These are phyloP conservation scores for Phaeosphaeriaceae sp. DNA, from an alignment of 2,329 filamentous ascomycete species.

Conservation along the genomic window DNA sequence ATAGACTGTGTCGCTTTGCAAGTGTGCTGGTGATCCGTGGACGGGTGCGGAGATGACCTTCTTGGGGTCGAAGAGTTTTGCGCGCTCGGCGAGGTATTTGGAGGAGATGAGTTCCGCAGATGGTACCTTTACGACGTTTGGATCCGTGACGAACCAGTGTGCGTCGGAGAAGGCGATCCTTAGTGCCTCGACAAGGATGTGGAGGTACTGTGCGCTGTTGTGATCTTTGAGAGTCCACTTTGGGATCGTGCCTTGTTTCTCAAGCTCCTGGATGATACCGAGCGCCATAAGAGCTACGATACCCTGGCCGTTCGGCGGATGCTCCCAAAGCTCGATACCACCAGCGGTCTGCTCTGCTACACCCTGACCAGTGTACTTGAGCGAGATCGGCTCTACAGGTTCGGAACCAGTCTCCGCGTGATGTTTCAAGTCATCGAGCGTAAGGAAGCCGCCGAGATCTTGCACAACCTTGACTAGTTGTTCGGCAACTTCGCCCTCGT, in stretches of 20 bases:
- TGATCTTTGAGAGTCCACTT: conserved; percentile 75
- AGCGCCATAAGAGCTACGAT: conserved; percentile 94
- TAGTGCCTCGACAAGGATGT: conserved; percentile 86
- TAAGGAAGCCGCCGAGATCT: conserved; percentile 78
- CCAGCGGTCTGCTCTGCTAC: conserved; percentile 59
- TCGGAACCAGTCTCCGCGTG: conserved; percentile 79
- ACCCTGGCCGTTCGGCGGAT: conserved; percentile 95
- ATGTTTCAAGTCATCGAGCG: conserved; percentile 79
- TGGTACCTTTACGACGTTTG: conserved; percentile 75
- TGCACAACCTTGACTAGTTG: conserved; percentile 80
- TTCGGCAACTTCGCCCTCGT: conserved; percentile 82
- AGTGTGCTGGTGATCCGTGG: conserved; percentile 79
- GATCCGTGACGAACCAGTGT: conserved; percentile 89
- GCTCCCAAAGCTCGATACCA: conserved; percentile 89
- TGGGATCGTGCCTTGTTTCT: conserved; percentile 76
- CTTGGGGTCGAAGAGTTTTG: conserved; percentile 66
- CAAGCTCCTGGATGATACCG: conserved; percentile 87
- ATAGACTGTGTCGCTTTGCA: conserved; percentile 92
- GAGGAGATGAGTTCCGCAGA: conserved; percentile 72
- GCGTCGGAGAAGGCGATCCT: conserved; percentile 91
- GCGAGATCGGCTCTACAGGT: conserved; percentile 82
- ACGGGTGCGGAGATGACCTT: conserved; percentile 62
- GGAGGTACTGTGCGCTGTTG: conserved; percentile 77
- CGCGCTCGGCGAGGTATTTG: conserved; percentile 77
- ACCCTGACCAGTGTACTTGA: conserved; percentile 76